phyloP scores from a whole-genome alignment of 2,329 filamentous ascomycete genomes.

The Daldinia sp. region DNA sequence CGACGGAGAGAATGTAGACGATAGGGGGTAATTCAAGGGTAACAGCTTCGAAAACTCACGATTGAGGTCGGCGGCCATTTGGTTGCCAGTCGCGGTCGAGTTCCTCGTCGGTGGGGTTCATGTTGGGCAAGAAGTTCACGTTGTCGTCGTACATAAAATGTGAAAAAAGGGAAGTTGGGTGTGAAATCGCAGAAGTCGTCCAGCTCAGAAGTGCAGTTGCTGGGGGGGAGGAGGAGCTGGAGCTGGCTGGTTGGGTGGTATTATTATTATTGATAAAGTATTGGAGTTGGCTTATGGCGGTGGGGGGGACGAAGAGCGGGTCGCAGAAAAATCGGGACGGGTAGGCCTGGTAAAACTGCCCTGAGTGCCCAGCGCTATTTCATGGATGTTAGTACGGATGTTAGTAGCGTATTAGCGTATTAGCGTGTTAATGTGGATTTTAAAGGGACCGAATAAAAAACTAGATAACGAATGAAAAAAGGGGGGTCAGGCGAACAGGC shows the following conservation, averaged over 20 bases:
- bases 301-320: conserved; percentile 31
- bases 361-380: background rate
- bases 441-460: conserved; percentile 31
- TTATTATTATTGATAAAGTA: conserved; percentile 34
- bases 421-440: conserved; percentile 18
- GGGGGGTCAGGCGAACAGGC: conserved; percentile 40
- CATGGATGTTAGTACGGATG: conserved; percentile 1
- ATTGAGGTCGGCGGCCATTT: conserved; percentile 79
- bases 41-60: conserved; percentile 65
- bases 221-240: conserved; percentile 17
- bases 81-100: conserved; percentile 83
- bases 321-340: conserved; percentile 30
- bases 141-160: conserved; percentile 22
- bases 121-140: conserved; percentile 37
- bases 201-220: conserved; percentile 11
- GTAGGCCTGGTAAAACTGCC: conserved; percentile 23
- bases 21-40: conserved; percentile 68
- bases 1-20: conserved; percentile 36
- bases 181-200: conserved; percentile 13
- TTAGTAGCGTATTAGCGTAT: no score
- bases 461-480: conserved; percentile 22
- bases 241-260: conserved; percentile 30
- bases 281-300: conserved; percentile 35
- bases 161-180: conserved; percentile 8
- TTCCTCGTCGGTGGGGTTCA: conserved; percentile 67